Base-by-base conservation (phyloP, 345 rosid genomes). In the Noccaea bulbosa region DNA sequence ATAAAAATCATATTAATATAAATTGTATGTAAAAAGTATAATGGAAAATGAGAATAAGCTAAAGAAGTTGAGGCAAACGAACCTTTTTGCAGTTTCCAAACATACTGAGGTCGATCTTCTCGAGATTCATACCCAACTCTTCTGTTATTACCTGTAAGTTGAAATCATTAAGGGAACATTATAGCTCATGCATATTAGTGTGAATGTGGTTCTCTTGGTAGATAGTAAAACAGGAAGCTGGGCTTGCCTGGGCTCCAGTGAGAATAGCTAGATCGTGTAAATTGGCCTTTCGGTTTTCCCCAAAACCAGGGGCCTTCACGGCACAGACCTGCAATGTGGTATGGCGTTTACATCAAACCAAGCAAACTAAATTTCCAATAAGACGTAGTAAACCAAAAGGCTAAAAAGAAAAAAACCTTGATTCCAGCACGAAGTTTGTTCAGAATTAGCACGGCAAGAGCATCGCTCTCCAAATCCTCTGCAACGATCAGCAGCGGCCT, bases 391-490 rank as follows among this genome's bases (percentile, higher is more conserved):
- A 30, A 39, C 10, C 10, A 70, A 48, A 41, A 63, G 56, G 50
- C 69, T 30, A 22, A 24, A 66, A 58, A 7, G 16, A 11, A 77
- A 71, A 51, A 2, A 1, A 93, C 98, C 99, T 94, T 94, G 72
- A 94, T 82, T 71, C 97, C 98, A 68, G 96, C 99, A 17, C 98
- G 98, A 67, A 92, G 97, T 78, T 92, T 94, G 71, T 94, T 94
- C 53, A 92, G 75, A 77, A 95, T 83, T 40, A 95, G 89, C 16
- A 91, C 86, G 8, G 97, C 96, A 58, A 92, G 74, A 40, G 98
- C 97, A 51, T 92, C 98, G 2, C 98, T 94, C 58, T 94, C 99
- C 44, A 94, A 70, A 86, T 94, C 99, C 78, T 94, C 99, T n/a
- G 99, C 86, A 62, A 94, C 79, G 32, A 94, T 89, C 63, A 94